A percentile compares a stretch with the other conserved stretches of the same genome.
Conservation (phyloP, 768 basidiomycete genomes). For the Asterophora lycoperdoides region DNA sequence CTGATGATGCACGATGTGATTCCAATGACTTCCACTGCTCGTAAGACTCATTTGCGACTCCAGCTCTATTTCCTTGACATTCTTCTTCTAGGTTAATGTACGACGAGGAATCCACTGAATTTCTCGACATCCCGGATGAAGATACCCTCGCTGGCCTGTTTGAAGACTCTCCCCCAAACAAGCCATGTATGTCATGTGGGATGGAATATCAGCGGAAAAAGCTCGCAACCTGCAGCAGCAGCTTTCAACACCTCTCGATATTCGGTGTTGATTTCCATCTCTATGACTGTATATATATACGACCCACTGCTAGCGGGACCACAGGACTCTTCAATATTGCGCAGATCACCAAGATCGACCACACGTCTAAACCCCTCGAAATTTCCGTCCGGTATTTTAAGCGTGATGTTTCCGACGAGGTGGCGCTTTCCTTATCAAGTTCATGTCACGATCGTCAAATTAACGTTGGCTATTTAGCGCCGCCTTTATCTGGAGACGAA, state of each 20-base stretch:
- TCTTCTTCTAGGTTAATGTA: constrained; percentile 41
- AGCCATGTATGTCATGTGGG: constrained; percentile 51
- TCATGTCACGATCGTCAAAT: not conserved
- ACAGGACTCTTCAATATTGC: constrained; percentile 44
- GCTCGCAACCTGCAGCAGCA: constrained; percentile 20
- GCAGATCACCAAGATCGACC: constrained; percentile 44
- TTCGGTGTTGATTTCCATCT: constrained; percentile 49
- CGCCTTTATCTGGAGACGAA: constrained; percentile 38
- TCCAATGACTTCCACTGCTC: constrained; percentile 54
- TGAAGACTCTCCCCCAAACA: constrained; percentile 23
- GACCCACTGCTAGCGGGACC: constrained; percentile 21
- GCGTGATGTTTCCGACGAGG: constrained; percentile 37
- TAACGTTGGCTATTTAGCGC: constrained; percentile 22
- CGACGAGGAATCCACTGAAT: constrained; percentile 42
- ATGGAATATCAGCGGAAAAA: constrained; percentile 25
- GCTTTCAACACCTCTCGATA: constrained; percentile 34
- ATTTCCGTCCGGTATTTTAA: constrained; percentile 41
- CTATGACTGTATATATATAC: constrained; percentile 60
- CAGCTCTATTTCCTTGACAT: not conserved
- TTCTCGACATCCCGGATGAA: constrained; percentile 39
- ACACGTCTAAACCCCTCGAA: constrained; percentile 17
- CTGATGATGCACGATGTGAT: constrained; percentile 35
- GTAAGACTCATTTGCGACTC: constrained; percentile 29
- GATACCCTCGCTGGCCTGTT: constrained; percentile 26
- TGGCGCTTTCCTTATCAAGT: too few species aligned